These are phyloP conservation scores for Wickerhamiella siamensis DNA, from an alignment of 805 yeast species.

Conservation along the genomic window DNA sequence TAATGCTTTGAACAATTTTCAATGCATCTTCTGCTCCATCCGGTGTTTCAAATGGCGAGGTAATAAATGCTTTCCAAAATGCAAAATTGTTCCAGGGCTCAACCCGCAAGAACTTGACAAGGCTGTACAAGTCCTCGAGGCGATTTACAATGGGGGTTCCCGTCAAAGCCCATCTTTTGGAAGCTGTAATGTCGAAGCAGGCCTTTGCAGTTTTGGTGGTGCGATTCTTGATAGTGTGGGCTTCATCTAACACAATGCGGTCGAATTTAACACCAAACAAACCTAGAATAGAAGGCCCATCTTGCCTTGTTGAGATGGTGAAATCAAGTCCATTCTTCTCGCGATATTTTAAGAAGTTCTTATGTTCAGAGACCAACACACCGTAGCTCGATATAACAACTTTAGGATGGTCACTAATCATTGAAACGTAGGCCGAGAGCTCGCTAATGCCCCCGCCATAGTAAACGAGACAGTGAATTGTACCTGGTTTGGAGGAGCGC, in stretches of 20 bases:
- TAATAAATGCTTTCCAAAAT: constrained; percentile 77
- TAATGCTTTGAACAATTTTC: constrained; percentile 67
- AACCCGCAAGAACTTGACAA: constrained; percentile 58
- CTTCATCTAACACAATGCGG: constrained; percentile 76
- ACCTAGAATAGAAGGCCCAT: constrained; percentile 28
- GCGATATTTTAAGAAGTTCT: constrained; percentile 25
- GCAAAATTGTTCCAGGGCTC: constrained; percentile 83
- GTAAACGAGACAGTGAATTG: constrained; percentile 34
- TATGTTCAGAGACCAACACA: constrained; percentile 64
- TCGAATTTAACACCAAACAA: constrained; percentile 60
- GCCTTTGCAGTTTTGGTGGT: constrained; percentile 69
- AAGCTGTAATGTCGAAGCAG: constrained; percentile 46
- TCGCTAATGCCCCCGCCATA: constrained; percentile 40
- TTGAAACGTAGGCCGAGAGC: constrained; percentile 10
- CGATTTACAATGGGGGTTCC: constrained; percentile 89
- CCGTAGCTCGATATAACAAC: constrained; percentile 80
- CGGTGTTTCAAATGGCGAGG: constrained; percentile 67
- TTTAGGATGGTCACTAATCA: constrained; percentile 37
- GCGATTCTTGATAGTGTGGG: constrained; percentile 74
- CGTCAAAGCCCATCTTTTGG: constrained; percentile 70
- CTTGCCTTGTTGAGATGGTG: constrained; percentile 15
- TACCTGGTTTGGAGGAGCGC: constrained; percentile 28
- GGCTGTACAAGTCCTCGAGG: constrained; percentile 70
- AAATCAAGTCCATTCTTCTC: constrained; percentile 4
- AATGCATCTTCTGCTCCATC: constrained; percentile 51